Evolutionary conservation across 2,329 filamentous ascomycete genomes (phyloP), one percentile per base, ranked within the genome.

Genomic region (Phaeosphaeriaceae sp.): DNA sequence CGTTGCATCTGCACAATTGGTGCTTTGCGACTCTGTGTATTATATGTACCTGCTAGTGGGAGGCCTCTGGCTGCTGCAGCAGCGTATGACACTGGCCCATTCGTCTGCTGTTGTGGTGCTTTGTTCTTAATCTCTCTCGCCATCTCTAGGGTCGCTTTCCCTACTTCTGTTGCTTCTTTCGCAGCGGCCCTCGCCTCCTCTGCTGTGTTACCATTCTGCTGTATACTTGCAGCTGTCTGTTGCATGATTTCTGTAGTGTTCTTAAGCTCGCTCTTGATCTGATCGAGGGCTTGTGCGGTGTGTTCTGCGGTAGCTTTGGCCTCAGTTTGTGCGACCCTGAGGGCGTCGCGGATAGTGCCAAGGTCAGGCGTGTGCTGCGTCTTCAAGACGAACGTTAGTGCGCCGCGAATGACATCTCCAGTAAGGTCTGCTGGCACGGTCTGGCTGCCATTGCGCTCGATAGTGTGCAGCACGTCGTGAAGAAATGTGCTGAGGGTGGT

Each of bases 301-400:
- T 43, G 40, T n/a, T 54, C 39, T 28, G 43, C 48, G 15, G 38
- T 44, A 4, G 39, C 23, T 35, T 46, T 57, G 15, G 49, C 43
- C 40, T 59, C 47, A 4, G 52, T 59, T 40, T 55, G 50, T 29
- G 48, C 32, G 21, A 61, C 51, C 30, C 36, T 55, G 21, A 58
- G 50, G 11, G 47, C 41, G 45, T 60, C 42, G 42, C 46, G 42
- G 33, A 61, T 15, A 1, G 45, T 20, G 28, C 26, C 42, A 23
- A 60, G 49, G 40, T 63, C n/a, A n/a, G n/a, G n/a, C n/a, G n/a
- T n/a, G n/a, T n/a, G n/a, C n/a, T n/a, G n/a, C n/a, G n/a, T n/a
- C 37, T 63, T 61, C 16, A 57, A 44, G 33, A 56, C 44, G 20
- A 57, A 57, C 8, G 46, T 58, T 20, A 60, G 44, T 47, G 48